Base-by-base conservation (phyloP, 2,329 filamentous ascomycete genomes). In the Curvularia spicifera region DNA sequence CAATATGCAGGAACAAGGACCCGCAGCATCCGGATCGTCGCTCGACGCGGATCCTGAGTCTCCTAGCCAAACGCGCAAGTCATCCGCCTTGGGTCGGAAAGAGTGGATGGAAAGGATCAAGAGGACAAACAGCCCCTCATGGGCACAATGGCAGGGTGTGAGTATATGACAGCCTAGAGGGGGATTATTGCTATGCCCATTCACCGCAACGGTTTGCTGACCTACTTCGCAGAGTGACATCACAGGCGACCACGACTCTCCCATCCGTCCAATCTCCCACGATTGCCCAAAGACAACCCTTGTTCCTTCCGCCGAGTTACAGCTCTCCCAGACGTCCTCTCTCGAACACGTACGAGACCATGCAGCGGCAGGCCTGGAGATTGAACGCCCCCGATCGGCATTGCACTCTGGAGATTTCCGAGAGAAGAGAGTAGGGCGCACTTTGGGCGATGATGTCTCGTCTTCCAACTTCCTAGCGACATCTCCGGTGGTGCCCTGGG, bases 61-160 rank as follows among this genome's bases (percentile, higher is more conserved):
- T 29, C 71, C 71, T 18, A 67, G 57, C 35, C 67, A 69, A 37
- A 61, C 55, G 26, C 60, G 59, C 44, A 71, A 65, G 54, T 63
- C 74, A n/a, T 55, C 64, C 15, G 59, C 63, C 42, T 69, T 79
- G 46, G 87, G 92, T 74, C 85, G 93, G 63, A 87, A 87, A 56
- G 89, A 93, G 76, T 81, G 97, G 68, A 97, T 98, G 56, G 86
- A 93, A 76, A 85, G 89, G 64, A 83, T 97, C 65, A 97, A 97
- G 79, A 87, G 85, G 75, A 87, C 87, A 31, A 88, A 93, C 77
- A 90, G 87, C 70, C 89, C 91, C 37, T 86, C 87, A 4, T 95
- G 91, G 91, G 81, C 88, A 39, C 85, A 70, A 26, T 53, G 59
- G 72, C 83, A 84, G 69, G 83, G 85, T 81, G 89, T 84, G 59